These are phyloP conservation scores for Oemleria cerasiformis DNA, from an alignment of 306 rosid species.

Conservation along the genomic window DNA sequence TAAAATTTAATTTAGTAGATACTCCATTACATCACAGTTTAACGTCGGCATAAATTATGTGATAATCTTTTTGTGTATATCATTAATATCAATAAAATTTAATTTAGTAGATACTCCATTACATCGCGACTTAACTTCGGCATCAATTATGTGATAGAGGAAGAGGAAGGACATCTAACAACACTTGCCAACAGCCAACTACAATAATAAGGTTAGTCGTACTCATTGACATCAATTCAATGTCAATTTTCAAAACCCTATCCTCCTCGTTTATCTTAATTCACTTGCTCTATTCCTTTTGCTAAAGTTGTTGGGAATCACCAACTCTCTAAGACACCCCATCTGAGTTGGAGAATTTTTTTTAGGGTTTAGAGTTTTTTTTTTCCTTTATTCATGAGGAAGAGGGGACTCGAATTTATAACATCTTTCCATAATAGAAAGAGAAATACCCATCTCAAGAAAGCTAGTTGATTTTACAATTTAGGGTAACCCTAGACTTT, in stretches of 20 bases:
- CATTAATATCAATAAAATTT: too few relatives aligned
- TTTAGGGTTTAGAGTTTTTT: background rate
- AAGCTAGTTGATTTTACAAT: too few relatives aligned
- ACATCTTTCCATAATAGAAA: too few relatives aligned
- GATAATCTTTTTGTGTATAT: too few relatives aligned
- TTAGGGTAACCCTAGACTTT: background rate
- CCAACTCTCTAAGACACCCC: conserved; percentile 6
- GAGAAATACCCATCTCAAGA: too few relatives aligned
- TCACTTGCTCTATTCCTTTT: background rate
- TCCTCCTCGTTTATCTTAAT: background rate
- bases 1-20: too few relatives aligned
- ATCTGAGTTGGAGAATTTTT: conserved; percentile 23
- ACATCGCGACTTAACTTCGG: background rate
- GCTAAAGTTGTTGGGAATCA: background rate
- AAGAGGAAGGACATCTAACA: background rate
- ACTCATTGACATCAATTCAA: background rate
- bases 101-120: too few relatives aligned
- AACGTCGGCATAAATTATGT: background rate
- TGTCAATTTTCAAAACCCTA: background rate
- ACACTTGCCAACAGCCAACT: background rate
- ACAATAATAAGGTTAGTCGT: background rate
- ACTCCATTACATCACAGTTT: background rate
- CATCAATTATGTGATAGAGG: background rate
- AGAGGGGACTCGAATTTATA: too few relatives aligned
- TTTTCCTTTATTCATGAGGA: too few relatives aligned